phyloP scores from a whole-genome alignment of 176 grass and related monocot genomes.

The Ensete glaucum region DNA sequence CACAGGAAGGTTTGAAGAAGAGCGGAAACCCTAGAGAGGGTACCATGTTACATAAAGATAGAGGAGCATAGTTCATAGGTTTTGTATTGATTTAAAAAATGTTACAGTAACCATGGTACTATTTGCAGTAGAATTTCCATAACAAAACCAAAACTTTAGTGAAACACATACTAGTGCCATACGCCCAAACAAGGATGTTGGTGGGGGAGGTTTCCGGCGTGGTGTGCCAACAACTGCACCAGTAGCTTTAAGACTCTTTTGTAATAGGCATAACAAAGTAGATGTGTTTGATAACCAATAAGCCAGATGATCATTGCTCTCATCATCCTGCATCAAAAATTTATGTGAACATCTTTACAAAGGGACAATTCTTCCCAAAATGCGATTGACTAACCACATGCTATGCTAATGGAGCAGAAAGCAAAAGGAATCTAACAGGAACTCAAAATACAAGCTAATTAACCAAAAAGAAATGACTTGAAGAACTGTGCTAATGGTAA shows the following conservation, averaged over 20 bases:
- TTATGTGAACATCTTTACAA: not conserved
- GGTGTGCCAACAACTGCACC: conserved; percentile 35
- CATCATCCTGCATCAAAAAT: conserved; percentile 39
- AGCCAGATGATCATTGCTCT: conserved; percentile 75
- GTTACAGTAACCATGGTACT: not conserved
- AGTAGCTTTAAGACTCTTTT: conserved; percentile 74
- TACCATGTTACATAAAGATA: conserved; percentile 17
- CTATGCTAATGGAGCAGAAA: not conserved
- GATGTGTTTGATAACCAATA: conserved; percentile 93
- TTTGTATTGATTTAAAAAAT: not conserved
- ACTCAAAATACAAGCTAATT: not conserved
- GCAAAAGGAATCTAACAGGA: not conserved
- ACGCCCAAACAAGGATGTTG: conserved; percentile 73
- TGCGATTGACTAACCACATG: not conserved
- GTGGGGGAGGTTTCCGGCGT: conserved; percentile 45
- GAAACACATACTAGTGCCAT: conserved; percentile 41
- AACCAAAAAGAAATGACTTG: not conserved
- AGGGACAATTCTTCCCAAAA: not conserved
- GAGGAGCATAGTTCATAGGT: not conserved
- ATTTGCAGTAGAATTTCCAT: not conserved
- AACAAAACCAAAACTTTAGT: not conserved
- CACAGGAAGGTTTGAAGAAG: conserved; percentile 33
- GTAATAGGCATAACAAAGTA: conserved; percentile 73
- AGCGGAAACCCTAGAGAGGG: conserved; percentile 60
- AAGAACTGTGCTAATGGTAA: not conserved